Evolutionary conservation across 305 asterid genomes (phyloP), one percentile per base, ranked within the genome.

Genomic region (Ajuga reptans): DNA sequence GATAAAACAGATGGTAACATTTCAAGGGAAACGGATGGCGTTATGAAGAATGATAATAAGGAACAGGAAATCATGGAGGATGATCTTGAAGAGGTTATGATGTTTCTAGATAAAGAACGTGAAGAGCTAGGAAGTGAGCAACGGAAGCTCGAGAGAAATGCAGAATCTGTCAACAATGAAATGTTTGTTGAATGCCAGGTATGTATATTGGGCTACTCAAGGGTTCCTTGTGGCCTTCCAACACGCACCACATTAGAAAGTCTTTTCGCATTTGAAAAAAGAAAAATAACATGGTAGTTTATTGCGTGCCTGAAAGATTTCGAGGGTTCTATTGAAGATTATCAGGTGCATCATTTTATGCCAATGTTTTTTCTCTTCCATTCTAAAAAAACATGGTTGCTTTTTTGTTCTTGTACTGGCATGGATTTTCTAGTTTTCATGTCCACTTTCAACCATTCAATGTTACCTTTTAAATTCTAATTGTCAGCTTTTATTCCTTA

Each of bases 171-270:
- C 21, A 94, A 81, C 84, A 82, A 78, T 54, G 96, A 93, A 77
- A 89, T 93, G 96, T 93, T 93, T 80, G 86, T 89, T 21, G 97
- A 93, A 74, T 91, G 97, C 80, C 99, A 93, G 97, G 99, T 91
- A 54, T 66, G 80, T 63, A 42, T 47, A 14, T 6, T 17, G 39
- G 47, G 41, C 41, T 31, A 47, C 56, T 43, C 18, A 10, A 52
- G 64, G 52, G 9, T 15, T 64, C 42, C 6, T 37, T 33, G 16
- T 37, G n/a, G 41, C 54, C 51, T 62, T 67, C 39, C 54, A 52
- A 10, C 56, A 67, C 60, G 79, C 9, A 29, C 51, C 46, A 9
- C 60, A 47, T 11, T 2, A 36, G 64, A 47, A 49, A 29, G 12
- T 36, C 9, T 6, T 33, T 58, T 17, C 4, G 31, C 3, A 58